phyloP scores from a whole-genome alignment of 148 eudicot genomes.

The Camellia sinensis region DNA sequence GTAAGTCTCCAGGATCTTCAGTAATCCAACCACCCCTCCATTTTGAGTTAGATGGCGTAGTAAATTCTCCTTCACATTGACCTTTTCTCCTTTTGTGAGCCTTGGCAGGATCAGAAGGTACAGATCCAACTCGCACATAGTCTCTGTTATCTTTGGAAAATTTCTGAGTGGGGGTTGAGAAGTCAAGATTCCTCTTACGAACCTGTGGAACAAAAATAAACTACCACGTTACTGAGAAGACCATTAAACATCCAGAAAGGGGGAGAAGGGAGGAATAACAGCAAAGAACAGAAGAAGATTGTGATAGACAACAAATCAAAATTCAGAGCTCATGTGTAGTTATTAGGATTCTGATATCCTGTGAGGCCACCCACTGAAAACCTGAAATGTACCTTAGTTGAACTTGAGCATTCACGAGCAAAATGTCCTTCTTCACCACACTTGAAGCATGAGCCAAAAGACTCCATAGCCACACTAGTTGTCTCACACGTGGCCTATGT shows the following conservation, averaged over 20 bases:
- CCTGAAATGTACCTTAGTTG: constrained; percentile 22
- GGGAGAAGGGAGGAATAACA: background rate
- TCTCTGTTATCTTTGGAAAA: constrained; percentile 31
- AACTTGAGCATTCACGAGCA: constrained; percentile 22
- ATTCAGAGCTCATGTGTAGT: background rate
- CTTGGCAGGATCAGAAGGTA: constrained; percentile 48
- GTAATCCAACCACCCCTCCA: constrained; percentile 65
- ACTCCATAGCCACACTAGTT: constrained; percentile 24
- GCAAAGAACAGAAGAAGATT: background rate
- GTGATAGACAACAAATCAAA: background rate
- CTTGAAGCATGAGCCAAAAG: constrained; percentile 55
- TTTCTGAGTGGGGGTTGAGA: constrained; percentile 48
- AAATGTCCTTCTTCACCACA: constrained; percentile 50
- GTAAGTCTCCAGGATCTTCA: constrained; percentile 53
- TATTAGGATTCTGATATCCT: background rate
- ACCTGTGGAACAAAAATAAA: constrained; percentile 36
- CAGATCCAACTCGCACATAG: constrained; percentile 40
- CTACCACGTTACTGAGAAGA: background rate
- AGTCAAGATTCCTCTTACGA: constrained; percentile 50
- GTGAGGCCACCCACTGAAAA: constrained; percentile 7
- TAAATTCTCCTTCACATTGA: constrained; percentile 32
- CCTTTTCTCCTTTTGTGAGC: constrained; percentile 41
- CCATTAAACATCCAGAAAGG: background rate
- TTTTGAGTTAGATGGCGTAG: constrained; percentile 41
- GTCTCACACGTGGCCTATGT: constrained; percentile 38